Percentiles rank a stretch among this genome's conserved stretches.
Evolutionary conservation across 2,329 filamentous ascomycete genomes (phyloP).

Genomic region (Gremmenia infestans): DNA sequence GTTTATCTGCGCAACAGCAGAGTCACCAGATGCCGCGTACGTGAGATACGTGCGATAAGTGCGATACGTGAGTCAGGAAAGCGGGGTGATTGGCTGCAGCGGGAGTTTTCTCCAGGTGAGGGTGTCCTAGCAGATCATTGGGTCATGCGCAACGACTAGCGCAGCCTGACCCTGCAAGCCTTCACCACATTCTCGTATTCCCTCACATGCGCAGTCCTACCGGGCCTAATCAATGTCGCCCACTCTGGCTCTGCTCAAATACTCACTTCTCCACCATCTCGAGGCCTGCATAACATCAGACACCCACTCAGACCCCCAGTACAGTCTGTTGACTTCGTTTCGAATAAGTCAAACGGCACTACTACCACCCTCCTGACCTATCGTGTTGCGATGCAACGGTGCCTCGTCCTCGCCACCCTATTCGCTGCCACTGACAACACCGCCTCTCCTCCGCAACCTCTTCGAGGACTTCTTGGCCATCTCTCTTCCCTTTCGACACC

Average conservation of each 20-base stretch:
- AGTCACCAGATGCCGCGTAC: slow-evolving; percentile 31
- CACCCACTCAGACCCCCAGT: neutral
- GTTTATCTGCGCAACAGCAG: slow-evolving; percentile 18
- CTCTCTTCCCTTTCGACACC: neutral
- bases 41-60: slow-evolving; percentile 9
- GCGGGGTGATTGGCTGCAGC: slow-evolving; percentile 1
- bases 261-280: neutral
- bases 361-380: neutral
- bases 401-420: neutral
- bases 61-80: slow-evolving; percentile 14
- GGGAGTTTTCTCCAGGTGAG: slow-evolving; percentile 12
- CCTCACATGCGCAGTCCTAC: slow-evolving; percentile 11
- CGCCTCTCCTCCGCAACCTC: neutral
- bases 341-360: neutral
- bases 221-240: neutral
- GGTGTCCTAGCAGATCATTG: slow-evolving; percentile 27
- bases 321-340: neutral
- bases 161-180: slow-evolving; percentile 10
- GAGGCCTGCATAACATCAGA: neutral
- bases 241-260: neutral
- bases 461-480: neutral
- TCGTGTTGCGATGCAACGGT: neutral
- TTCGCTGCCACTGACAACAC: neutral
- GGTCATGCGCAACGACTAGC: slow-evolving; percentile 25
- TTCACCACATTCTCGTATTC: slow-evolving; percentile 14